Percentiles rank a stretch among this genome's conserved stretches.
These are phyloP conservation scores for Xylariaceae sp. DNA, from an alignment of 2,329 filamentous ascomycete species.

Conservation along the genomic window DNA sequence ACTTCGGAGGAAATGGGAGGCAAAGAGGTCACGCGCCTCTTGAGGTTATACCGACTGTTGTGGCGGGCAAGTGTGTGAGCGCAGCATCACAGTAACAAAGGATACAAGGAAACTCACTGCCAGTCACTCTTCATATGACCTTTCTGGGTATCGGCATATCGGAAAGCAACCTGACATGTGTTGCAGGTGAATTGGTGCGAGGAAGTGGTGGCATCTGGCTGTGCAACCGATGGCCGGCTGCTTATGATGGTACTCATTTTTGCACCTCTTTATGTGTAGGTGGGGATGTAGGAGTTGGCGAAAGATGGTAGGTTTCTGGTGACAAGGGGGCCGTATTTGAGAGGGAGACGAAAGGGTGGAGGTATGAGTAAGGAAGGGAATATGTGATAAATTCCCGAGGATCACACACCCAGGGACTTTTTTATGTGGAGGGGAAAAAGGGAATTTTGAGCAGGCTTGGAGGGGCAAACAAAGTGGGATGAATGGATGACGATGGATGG, in stretches of 20 bases:
- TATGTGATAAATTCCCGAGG: no score
- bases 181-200: constrained; percentile 96
- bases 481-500: no score
- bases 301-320: no score
- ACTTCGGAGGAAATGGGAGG: constrained; percentile 88
- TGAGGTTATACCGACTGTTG: constrained; percentile 85
- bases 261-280: no score
- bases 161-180: constrained; percentile 94
- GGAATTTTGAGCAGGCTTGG: no score
- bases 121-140: constrained; percentile 98
- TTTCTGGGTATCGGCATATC: constrained; percentile 87
- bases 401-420: no score
- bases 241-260: constrained; percentile 52
- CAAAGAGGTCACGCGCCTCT: constrained; percentile 84
- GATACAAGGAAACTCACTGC: constrained; percentile 64
- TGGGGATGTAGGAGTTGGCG: no score
- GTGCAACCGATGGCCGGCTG: constrained; percentile 30
- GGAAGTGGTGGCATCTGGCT: constrained; percentile 35
- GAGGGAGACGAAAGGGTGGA: no score
- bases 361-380: no score
- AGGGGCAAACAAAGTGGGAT: no score
- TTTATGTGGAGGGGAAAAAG: no score
- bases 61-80: constrained; percentile 13
- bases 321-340: no score
- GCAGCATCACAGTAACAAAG: not conserved